Evolutionary conservation across 1,139 yeast species (phyloP), one percentile per base, ranked within the genome.

Genomic region (Schwanniomyces etchellsii): DNA sequence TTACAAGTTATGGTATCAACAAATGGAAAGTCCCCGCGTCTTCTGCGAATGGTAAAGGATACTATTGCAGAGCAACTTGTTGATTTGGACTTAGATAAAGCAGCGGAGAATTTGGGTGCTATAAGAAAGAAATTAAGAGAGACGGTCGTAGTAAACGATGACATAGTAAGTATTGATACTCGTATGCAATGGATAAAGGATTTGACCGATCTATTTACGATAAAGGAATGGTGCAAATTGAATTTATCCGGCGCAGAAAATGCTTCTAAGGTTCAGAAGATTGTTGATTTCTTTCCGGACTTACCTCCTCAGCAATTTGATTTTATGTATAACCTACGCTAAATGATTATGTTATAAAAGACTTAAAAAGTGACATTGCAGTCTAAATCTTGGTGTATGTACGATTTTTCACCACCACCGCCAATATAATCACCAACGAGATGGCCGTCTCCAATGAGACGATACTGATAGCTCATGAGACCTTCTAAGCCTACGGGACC

Each of bases 401-500:
- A 91, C n/a, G 72, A 74, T 55, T 76, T 79, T 6, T 69, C 54
- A 25, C 98, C 98, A 24, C 97, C 97, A 20, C 89, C 95, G 18
- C 97, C 97, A 27, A 79, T 67, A 49, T 91, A 91, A 47, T 88
- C 96, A 28, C 86, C 81, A 3, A 84, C 98, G 33, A 89, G 68
- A 52, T 91, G 97, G 3, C 98, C 98, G 43, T 77, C 66, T 25
- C 98, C 98, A 56, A 82, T 74, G 41, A 91, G 64, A 53, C 86
- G 94, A 54, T 91, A 93, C 57, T 93, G 97, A 55, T 93, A 93
- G 44, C 94, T 84, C 57, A 88, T 94, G 43, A 93, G 69, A 1
- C 99, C 99, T 52, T 93, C 98, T 28, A 93, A 70, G 2, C 99
- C 99, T 22, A 93, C 97, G 9, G 98, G 99, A 1, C 99, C 99